Evolutionary conservation across 805 yeast species (phyloP).

Genomic region (Tetrapisispora namnaoensis): DNA sequence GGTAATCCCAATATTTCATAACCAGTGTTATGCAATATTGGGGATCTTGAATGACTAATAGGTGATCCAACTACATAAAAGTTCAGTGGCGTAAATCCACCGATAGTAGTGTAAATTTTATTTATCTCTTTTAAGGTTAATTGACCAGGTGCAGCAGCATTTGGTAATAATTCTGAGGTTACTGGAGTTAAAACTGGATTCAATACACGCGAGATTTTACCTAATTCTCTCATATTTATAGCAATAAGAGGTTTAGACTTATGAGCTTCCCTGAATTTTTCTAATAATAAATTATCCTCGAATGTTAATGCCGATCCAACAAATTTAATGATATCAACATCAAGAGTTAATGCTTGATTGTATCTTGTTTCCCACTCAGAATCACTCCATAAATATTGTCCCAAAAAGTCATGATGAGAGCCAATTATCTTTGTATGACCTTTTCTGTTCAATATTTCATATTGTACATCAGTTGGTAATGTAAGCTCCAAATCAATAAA

Average conservation of each 20-base stretch:
- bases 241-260: constrained; percentile 59
- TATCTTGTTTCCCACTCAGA: constrained; percentile 70
- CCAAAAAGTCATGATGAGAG: constrained; percentile 70
- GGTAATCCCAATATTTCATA: constrained; percentile 72
- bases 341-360: constrained; percentile 51
- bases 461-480: constrained; percentile 47
- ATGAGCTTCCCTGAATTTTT: constrained; percentile 54
- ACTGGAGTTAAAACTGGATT: constrained; percentile 77
- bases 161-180: constrained; percentile 58
- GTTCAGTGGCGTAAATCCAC: constrained; percentile 47
- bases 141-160: constrained; percentile 74
- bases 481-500: constrained; percentile 74
- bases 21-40: constrained; percentile 73
- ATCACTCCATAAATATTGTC: constrained; percentile 51
- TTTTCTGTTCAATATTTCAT: constrained; percentile 41
- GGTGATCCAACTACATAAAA: constrained; percentile 78
- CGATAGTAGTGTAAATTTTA: constrained; percentile 44
- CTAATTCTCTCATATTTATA: constrained; percentile 67
- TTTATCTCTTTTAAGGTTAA: constrained; percentile 59
- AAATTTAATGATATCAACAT: constrained; percentile 70
- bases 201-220: constrained; percentile 70
- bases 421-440: constrained; percentile 67
- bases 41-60: constrained; percentile 80
- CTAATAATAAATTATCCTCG: constrained; percentile 62
- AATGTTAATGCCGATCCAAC: constrained; percentile 65